Percentiles rank a stretch among this genome's conserved stretches.
Conservation (phyloP, 139 green algal species). For the Closterium sp. region DNA sequence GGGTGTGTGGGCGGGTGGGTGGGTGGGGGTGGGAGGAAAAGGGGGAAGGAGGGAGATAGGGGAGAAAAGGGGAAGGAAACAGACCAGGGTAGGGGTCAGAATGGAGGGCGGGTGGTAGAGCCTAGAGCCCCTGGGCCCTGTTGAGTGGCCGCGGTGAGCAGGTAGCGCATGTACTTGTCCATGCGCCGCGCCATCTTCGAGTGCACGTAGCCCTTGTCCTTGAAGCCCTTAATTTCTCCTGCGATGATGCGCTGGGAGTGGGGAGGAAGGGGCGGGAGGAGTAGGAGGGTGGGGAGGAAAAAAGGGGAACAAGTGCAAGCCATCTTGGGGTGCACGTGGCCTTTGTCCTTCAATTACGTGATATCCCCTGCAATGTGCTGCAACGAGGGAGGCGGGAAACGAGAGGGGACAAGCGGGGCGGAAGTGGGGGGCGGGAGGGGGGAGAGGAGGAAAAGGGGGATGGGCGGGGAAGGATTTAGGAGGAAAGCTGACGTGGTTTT, state of each 20-base stretch:
- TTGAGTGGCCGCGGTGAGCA: slow-evolving; percentile 75
- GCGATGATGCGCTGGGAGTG: slow-evolving; percentile 80
- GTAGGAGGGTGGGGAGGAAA: neutral
- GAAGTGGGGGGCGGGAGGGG: too few species aligned
- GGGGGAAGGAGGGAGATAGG: too few species aligned
- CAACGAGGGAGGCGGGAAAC: neutral
- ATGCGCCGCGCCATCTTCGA: slow-evolving; percentile 92
- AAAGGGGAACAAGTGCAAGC: slow-evolving; percentile 16
- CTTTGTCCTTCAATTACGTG: slow-evolving; percentile 74
- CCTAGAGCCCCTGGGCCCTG: too few species aligned
- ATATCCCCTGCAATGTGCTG: slow-evolving; percentile 91
- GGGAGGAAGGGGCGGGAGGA: neutral
- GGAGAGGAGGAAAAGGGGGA: too few species aligned
- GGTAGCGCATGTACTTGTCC: slow-evolving; percentile 94
- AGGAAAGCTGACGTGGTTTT: too few species aligned
- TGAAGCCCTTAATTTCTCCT: slow-evolving; percentile 92
- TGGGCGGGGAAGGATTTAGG: too few species aligned
- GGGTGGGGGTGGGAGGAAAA: too few species aligned
- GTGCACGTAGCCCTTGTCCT: slow-evolving; percentile 75
- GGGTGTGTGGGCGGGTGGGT: too few species aligned
- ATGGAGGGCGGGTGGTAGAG: too few species aligned
- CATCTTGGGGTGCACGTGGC: slow-evolving; percentile 93
- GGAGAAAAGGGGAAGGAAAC: too few species aligned
- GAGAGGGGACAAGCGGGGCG: too few species aligned
- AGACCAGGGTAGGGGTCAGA: too few species aligned